Evolutionary conservation across 345 rosid species (phyloP), one percentile per base, ranked within the genome.

Genomic region (Viola odorata): DNA sequence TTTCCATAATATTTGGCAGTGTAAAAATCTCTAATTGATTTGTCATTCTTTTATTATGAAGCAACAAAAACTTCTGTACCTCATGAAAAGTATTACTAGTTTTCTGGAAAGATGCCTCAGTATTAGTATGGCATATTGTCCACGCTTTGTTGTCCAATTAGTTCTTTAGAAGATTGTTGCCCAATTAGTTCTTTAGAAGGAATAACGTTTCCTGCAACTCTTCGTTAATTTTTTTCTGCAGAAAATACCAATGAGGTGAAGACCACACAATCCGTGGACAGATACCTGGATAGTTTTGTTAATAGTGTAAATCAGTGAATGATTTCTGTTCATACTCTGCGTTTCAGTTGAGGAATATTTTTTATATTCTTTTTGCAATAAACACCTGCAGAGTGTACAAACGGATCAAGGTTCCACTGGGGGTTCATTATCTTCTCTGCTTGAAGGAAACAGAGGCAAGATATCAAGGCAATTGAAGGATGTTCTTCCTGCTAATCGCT

Each of bases 401-500:
- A 47, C 32, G 48, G 70, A 62, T 60, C 67, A 70, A 64, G 60
- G 50, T 63, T 16, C 16, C 70, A 37, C 59, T 60, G 10, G 38
- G 6, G 53, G 66, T 55, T 71, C 77, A 14, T 11, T 65, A 5
- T 69, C 81, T 61, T 74, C 81, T 65, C 69, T 54, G 17, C 66
- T 60, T 69, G 79, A 72, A 72, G 73, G 53, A 65, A 79, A 80
- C 75, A 73, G 73, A 61, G 59, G 71, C 57, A 74, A 54, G 67
- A 65, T n/a, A 58, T 58, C 68, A 37, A 68, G 70, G 72, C 80
- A 66, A 67, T 50, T 85, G 47, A 67, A 70, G 64, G 86, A 69
- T 56, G 61, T 83, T 69, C 80, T 77, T 75, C 91, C 99, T 58
- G 97, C 97, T 39, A 90, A 90, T 73, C 80, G 78, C 41, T 76